Conservation (phyloP, 2,329 filamentous ascomycete genomes). For the Talaromyces sp. region DNA sequence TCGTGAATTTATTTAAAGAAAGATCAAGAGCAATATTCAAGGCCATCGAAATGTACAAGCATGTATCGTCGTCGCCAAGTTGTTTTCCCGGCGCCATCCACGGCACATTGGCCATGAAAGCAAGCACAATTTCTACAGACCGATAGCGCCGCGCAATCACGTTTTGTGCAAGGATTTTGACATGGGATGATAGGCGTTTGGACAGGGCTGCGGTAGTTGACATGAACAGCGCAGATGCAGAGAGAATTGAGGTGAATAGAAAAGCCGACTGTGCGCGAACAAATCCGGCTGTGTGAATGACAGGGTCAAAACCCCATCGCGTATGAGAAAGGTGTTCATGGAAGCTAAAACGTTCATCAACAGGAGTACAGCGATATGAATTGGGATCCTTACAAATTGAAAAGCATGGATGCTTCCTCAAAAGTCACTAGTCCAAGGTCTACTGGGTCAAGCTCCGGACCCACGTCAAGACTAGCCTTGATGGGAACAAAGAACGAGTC, state of each 20-base stretch:
- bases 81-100: constrained; percentile 56
- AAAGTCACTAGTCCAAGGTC: constrained; percentile 63
- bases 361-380: background rate
- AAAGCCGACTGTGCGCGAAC: constrained; percentile 64
- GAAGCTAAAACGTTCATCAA: constrained; percentile 45
- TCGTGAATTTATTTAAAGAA: constrained; percentile 63
- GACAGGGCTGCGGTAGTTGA: constrained; percentile 59
- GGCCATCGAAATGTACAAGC: constrained; percentile 64
- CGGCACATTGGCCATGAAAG: constrained; percentile 69
- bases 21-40: constrained; percentile 64
- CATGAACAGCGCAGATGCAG: constrained; percentile 62
- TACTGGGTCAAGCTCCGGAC: constrained; percentile 61
- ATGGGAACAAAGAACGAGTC: constrained; percentile 63
- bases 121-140: constrained; percentile 68
- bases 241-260: constrained; percentile 65
- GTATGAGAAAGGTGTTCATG: constrained; percentile 66
- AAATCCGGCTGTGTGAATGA: constrained; percentile 60
- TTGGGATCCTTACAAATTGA: constrained; percentile 52
- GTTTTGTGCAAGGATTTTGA: constrained; percentile 55
- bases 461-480: constrained; percentile 57
- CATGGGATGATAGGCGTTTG: constrained; percentile 59
- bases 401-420: constrained; percentile 59
- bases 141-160: constrained; percentile 58
- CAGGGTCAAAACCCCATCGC: constrained; percentile 65
- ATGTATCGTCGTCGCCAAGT: constrained; percentile 61